Base-by-base conservation (phyloP, 2,329 filamentous ascomycete species). In the Ophiostoma piceae region DNA sequence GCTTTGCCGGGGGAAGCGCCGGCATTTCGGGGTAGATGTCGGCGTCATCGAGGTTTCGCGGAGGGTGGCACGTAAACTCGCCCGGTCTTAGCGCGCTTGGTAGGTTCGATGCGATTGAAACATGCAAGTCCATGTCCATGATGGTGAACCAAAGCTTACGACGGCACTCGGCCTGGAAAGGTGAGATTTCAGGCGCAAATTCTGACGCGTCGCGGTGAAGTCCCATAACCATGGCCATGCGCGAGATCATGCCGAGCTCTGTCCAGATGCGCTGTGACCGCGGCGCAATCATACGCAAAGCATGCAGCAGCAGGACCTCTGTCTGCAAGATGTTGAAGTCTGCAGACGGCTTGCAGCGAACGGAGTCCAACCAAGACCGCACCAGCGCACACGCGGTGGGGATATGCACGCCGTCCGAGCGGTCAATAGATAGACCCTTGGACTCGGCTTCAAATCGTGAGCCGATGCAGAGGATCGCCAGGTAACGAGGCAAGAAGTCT, bases 161-260 rank as follows among this genome's bases (percentile, higher is more conserved):
- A 43, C 85, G 78, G 71, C 83, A 79, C 75, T 87, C 85, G n/a
- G 81, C 82, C 64, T 82, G 79, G 73, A 85, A 87, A 0, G 83
- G 79, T 5, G 80, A 78, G 68, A 87, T 82, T 5, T 82, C 80
- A 0, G 68, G 41, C 3, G 79, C 78, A 69, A 84, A 85, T 73
- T 87, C 85, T 16, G 82, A 82, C 2, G 85, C 84, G 68, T 87
- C 85, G 3, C 84, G 81, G 73, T 87, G 85, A 66, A 87, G 77
- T 2, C 84, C 85, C 84, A 87, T 86, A 2, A 82, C 84, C 84
- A 87, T 87, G 39, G 84, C 85, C 79, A 85, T 84, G 19, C 85
- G 82, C 5, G 86, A 81, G 60, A 87, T 82, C 68, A 82, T 80
- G 5, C 85, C 85, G n/a, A 87, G 77, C 69, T 85, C 83, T 16